Conservation (phyloP, 805 yeast genomes). For the Jamesozyma lodderae region DNA sequence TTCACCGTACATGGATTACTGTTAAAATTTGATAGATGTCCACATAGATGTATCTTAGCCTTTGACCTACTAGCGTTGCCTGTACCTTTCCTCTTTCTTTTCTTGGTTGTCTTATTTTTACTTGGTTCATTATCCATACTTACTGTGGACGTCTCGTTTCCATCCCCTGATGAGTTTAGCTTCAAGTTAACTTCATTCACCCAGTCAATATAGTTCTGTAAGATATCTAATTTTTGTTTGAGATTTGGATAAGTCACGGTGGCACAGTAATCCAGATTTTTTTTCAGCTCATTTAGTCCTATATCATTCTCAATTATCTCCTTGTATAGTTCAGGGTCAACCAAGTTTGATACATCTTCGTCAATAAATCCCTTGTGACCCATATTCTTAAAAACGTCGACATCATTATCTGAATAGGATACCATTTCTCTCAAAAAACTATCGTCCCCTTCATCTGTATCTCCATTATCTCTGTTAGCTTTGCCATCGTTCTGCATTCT, state of each 20-base stretch:
- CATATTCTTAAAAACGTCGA: constrained; percentile 12
- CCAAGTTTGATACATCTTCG: constrained; percentile 9
- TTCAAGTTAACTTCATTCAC: constrained; percentile 17
- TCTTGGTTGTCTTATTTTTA: background rate
- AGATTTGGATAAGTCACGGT: constrained; percentile 11
- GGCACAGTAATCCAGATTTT: constrained; percentile 8
- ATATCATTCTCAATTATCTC: constrained; percentile 14
- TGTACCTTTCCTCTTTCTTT: constrained; percentile 10
- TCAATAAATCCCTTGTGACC: constrained; percentile 18
- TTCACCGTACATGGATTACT: constrained; percentile 13
- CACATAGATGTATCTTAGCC: constrained; percentile 22
- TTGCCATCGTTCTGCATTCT: background rate
- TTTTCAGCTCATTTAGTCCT: constrained; percentile 12
- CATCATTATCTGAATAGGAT: constrained; percentile 1
- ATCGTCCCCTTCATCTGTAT: constrained; percentile 4
- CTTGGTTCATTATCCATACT: background rate
- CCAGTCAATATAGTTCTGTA: constrained; percentile 29
- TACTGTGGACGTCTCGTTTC: background rate
- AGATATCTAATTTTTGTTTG: constrained; percentile 6
- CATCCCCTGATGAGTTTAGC: constrained; percentile 5
- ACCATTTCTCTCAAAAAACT: constrained; percentile 12
- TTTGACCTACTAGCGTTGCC: constrained; percentile 6
- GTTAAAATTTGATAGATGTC: constrained; percentile 13
- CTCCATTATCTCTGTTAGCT: background rate
- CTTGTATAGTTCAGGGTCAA: constrained; percentile 12